These are phyloP conservation scores for Glaciozyma antarctica DNA, from an alignment of 768 basidiomycete species.

Conservation along the genomic window DNA sequence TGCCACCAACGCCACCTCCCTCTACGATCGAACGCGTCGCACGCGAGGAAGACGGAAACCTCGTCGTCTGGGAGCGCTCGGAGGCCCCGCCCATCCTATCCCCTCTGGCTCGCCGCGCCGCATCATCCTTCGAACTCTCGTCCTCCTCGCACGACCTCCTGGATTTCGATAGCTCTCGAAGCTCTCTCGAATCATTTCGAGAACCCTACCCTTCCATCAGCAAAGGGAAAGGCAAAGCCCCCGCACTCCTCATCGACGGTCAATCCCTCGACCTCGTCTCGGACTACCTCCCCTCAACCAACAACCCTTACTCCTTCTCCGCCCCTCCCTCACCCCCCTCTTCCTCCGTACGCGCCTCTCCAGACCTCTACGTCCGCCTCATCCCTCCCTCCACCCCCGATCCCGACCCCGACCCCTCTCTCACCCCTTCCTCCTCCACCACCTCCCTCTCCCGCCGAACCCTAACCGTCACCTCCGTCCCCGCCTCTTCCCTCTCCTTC, in stretches of 20 bases:
- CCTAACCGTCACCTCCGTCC: constrained; percentile 12
- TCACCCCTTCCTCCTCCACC: neutral
- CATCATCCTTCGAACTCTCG: neutral
- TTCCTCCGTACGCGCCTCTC: neutral
- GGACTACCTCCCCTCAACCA: constrained; percentile 3
- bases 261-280: constrained; percentile 2
- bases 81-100: constrained; percentile 1
- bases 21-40: constrained; percentile 23
- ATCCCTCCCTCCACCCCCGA: neutral
- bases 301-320: constrained; percentile 8
- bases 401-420: neutral
- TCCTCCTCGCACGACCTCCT: neutral
- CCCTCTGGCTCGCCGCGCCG: constrained; percentile 3
- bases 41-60: constrained; percentile 18
- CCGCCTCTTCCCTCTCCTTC: constrained; percentile 18
- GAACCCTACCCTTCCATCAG: neutral
- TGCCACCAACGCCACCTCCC: constrained; percentile 33
- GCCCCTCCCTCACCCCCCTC: neutral
- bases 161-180: neutral
- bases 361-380: neutral
- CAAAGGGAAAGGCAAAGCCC: neutral
- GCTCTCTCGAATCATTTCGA: constrained; percentile 10
- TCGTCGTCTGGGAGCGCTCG: constrained; percentile 16
- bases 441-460: neutral
- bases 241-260: neutral